Evolutionary conservation across 108 stramenopile species (phyloP).

Genomic region (Fragilaria radians): DNA sequence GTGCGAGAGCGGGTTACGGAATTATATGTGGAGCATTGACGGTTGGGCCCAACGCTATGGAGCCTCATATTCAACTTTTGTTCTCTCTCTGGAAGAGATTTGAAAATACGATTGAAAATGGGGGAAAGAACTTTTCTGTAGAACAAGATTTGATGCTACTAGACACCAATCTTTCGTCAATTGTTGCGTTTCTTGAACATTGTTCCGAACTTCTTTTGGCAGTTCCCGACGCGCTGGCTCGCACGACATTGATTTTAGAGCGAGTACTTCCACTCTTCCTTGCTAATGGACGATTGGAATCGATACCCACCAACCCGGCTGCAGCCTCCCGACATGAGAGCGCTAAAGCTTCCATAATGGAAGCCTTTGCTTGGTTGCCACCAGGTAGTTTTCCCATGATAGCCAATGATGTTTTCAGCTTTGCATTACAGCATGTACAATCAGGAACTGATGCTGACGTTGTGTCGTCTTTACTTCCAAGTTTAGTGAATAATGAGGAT

Average conservation of each 20-base stretch:
- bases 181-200: conserved; percentile 67
- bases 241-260: conserved; percentile 60
- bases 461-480: conserved; percentile 59
- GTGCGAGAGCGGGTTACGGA: conserved; percentile 66
- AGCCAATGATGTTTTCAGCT: conserved; percentile 71
- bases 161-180: conserved; percentile 58
- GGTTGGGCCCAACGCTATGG: conserved; percentile 51
- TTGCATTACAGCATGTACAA: conserved; percentile 68
- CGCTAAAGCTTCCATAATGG: conserved; percentile 72
- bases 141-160: conserved; percentile 67
- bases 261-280: conserved; percentile 56
- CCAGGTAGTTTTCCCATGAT: conserved; percentile 80
- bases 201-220: conserved; percentile 67
- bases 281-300: conserved; percentile 53
- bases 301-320: conserved; percentile 24
- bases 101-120: conserved; percentile 21
- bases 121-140: conserved; percentile 35
- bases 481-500: conserved; percentile 61
- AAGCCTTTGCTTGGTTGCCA: conserved; percentile 86
- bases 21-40: conserved; percentile 64
- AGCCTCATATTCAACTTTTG: conserved; percentile 41
- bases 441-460: conserved; percentile 45
- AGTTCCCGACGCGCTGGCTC: conserved; percentile 76
- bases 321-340: conserved; percentile 52
- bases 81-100: conserved; percentile 66